Percentiles rank a stretch among this genome's conserved stretches.
phyloP scores from a whole-genome alignment of 2,329 filamentous ascomycete genomes.

The Helminthosporium solani region DNA sequence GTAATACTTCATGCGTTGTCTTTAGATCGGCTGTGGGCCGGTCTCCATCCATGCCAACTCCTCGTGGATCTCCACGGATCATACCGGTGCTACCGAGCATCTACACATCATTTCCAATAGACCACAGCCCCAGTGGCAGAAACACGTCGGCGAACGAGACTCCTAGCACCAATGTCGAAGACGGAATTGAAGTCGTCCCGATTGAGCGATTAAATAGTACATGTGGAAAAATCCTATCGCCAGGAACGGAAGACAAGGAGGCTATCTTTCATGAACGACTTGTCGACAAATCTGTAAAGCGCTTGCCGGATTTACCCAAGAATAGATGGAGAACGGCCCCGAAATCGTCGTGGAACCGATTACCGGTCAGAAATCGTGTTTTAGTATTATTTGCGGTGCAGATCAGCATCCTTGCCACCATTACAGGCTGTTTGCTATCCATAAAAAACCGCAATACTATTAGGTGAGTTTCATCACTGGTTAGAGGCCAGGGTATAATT shows the following conservation, averaged over 20 bases:
- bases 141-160: conserved; percentile 12
- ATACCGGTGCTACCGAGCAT: conserved; percentile 30
- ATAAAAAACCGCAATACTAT: conserved; percentile 8
- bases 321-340: conserved; percentile 16
- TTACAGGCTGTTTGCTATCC: conserved; percentile 18
- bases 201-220: conserved; percentile 26
- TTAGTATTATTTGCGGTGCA: conserved; percentile 23
- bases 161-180: conserved; percentile 17
- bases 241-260: conserved; percentile 30
- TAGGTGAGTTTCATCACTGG: conserved; percentile 7
- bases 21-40: background rate
- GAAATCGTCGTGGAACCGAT: conserved; percentile 18
- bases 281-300: conserved; percentile 18
- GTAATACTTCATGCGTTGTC: background rate
- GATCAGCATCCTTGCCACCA: conserved; percentile 16
- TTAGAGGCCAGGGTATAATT: background rate
- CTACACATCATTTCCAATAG: conserved; percentile 24
- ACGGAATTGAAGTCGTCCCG: conserved; percentile 36
- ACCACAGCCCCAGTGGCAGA: conserved; percentile 6
- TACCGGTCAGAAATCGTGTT: conserved; percentile 24
- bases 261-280: conserved; percentile 14
- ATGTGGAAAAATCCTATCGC: conserved; percentile 30
- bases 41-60: conserved; percentile 24
- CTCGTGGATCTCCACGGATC: conserved; percentile 24
- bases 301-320: conserved; percentile 24